Percentiles rank a stretch among this genome's conserved stretches.
These are phyloP conservation scores for Candida yuanshanica DNA, from an alignment of 805 yeast genomes.

Conservation along the genomic window DNA sequence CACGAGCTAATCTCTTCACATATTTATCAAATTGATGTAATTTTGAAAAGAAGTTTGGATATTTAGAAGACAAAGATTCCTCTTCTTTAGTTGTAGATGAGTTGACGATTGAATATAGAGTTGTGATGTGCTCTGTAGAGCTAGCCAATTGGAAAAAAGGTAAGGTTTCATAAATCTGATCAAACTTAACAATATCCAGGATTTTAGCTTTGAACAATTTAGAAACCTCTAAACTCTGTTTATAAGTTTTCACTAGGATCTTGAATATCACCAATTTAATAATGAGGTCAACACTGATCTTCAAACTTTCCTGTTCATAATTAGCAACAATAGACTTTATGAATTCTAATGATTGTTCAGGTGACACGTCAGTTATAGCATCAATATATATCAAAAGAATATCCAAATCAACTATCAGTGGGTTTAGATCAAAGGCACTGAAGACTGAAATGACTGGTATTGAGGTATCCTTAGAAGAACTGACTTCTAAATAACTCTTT, in stretches of 20 bases:
- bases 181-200: conserved; percentile 3
- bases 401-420: conserved; percentile 14
- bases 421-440: conserved; percentile 10
- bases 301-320: conserved; percentile 1
- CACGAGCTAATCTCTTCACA: conserved; percentile 9
- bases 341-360: conserved; percentile 3
- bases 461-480: conserved; percentile 15
- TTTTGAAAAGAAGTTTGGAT: conserved; percentile 17
- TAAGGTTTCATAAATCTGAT: conserved; percentile 12
- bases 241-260: conserved; percentile 15
- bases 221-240: conserved; percentile 11
- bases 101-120: conserved; percentile 8
- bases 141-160: conserved; percentile 12
- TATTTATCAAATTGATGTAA: conserved; percentile 10
- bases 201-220: conserved; percentile 1
- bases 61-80: conserved; percentile 6
- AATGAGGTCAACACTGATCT: conserved; percentile 8
- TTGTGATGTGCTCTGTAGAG: neutral
- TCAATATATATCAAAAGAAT: conserved; percentile 18
- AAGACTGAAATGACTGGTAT: conserved; percentile 17
- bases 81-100: conserved; percentile 10
- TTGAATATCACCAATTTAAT: conserved; percentile 14
- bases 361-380: conserved; percentile 15
- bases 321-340: conserved; percentile 6
- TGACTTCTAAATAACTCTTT: conserved; percentile 6